A percentile compares a stretch with the other conserved stretches of the same genome.
phyloP scores from a whole-genome alignment of 305 asterid species.

The Ruellia speciosa region DNA sequence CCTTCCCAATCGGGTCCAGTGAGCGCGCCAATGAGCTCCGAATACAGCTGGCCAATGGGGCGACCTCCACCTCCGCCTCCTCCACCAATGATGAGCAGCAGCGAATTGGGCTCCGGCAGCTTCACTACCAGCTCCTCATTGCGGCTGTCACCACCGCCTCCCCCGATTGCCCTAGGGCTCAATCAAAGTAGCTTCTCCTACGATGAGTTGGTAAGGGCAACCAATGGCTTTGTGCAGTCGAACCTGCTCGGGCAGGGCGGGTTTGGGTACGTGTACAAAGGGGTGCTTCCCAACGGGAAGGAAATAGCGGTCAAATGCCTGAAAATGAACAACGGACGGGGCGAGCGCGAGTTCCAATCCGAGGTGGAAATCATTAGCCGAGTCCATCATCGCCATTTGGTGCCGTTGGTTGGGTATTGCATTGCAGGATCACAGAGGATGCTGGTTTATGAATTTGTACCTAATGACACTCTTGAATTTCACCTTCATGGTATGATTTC shows the following conservation, averaged over 20 bases:
- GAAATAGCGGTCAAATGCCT: constrained; percentile 74
- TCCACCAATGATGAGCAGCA: constrained; percentile 55
- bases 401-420: constrained; percentile 78
- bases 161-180: constrained; percentile 46
- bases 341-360: constrained; percentile 89
- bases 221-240: constrained; percentile 36
- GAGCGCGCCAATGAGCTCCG: constrained; percentile 52
- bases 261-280: constrained; percentile 79
- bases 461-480: constrained; percentile 58
- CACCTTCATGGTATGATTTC: constrained; percentile 70
- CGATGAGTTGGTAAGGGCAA: constrained; percentile 64
- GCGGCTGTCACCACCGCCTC: constrained; percentile 69
- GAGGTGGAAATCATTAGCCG: constrained; percentile 90
- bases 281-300: constrained; percentile 78
- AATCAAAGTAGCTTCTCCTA: constrained; percentile 70
- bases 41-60: constrained; percentile 49
- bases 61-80: constrained; percentile 61
- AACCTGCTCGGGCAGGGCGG: constrained; percentile 86
- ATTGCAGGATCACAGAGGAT: constrained; percentile 66
- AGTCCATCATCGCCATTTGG: constrained; percentile 83
- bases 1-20: constrained; percentile 32
- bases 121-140: constrained; percentile 44
- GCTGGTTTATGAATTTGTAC: constrained; percentile 76
- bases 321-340: constrained; percentile 74
- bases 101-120: constrained; percentile 53